phyloP scores from a whole-genome alignment of 257 asterid genomes.

The Eucommia ulmoides region DNA sequence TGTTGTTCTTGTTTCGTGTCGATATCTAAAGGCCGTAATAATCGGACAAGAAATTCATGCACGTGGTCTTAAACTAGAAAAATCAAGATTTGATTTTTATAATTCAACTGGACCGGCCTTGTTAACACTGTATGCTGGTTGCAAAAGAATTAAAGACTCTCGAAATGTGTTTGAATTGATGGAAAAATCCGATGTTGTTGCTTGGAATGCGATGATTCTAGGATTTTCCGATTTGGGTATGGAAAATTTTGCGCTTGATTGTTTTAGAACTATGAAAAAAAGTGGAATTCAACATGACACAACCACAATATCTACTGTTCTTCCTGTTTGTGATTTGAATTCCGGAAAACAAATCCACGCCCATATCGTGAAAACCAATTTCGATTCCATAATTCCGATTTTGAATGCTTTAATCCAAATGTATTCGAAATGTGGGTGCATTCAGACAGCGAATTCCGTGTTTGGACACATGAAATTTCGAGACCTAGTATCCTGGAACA shows the following conservation, averaged over 20 bases:
- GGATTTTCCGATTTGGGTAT: constrained; percentile 24
- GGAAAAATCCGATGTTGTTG: constrained; percentile 24
- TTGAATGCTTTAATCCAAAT: constrained; percentile 30
- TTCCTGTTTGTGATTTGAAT: constrained; percentile 23
- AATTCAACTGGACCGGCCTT: constrained; percentile 36
- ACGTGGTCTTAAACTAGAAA: constrained; percentile 18
- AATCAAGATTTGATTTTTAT: constrained; percentile 13
- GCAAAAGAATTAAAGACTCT: constrained; percentile 18
- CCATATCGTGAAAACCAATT: constrained; percentile 10
- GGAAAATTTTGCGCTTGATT: constrained; percentile 10
- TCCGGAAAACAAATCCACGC: constrained; percentile 29
- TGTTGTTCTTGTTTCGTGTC: constrained; percentile 27
- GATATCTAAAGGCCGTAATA: constrained; percentile 13
- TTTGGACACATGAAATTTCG: constrained; percentile 17
- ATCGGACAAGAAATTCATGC: constrained; percentile 33
- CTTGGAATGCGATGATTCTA: constrained; percentile 35
- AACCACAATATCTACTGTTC: constrained; percentile 22
- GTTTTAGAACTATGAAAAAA: constrained; percentile 20
- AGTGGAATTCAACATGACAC: constrained; percentile 18
- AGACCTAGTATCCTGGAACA: constrained; percentile 38
- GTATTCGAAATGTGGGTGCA: constrained; percentile 29
- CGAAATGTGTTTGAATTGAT: constrained; percentile 20
- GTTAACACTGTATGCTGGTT: constrained; percentile 20
- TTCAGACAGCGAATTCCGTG: constrained; percentile 14
- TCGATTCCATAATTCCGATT: constrained; percentile 7